Evolutionary conservation across 2,329 filamentous ascomycete species (phyloP), one percentile per base, ranked within the genome.

Genomic region (Byssothecium circinans): DNA sequence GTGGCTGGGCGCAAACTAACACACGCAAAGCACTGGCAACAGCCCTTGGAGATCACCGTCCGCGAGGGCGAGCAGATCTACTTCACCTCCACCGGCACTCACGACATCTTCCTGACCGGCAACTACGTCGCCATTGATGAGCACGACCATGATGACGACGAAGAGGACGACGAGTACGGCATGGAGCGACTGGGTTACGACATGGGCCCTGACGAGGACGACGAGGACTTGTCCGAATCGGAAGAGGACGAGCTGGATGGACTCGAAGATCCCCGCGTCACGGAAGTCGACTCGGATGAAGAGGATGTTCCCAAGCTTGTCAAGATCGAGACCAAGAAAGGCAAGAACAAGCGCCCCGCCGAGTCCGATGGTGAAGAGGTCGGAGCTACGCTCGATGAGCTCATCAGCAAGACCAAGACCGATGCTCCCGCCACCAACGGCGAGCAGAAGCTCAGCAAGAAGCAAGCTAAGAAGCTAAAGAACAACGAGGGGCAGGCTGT

Each of bases 391-490:
- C 86, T 96, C 20, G 91, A 96, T 63, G 88, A 89, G 57, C 75
- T 96, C 73, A 95, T 96, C 66, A 81, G 85, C 72, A 92, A 94
- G 76, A 81, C 75, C 59, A 79, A 84, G 67, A 74, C 76, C 54
- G 68, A 70, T n/a, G 75, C 76, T 57, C 64, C 74, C 37, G 71
- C 64, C 32, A 63, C 68, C 19, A 79, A 81, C 54, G 82, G 83
- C 57, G 87, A 91, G 62, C 70, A 80, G 60, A 91, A 91, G 78
- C 81, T 91, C 55, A 91, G 85, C 82, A 96, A 96, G 83, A 96
- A 96, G 80, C 89, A 97, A 74, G 82, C 88, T 65, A 97, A 99
- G 87, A 96, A 96, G 82, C 82, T 92, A 57, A 95, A 95, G 85
- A 96, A 96, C 82, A 97, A 97, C 81, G 89, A 95, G 72, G 94